Evolutionary conservation across 108 stramenopile species (phyloP).

Genomic region (Epipyxis sp.): DNA sequence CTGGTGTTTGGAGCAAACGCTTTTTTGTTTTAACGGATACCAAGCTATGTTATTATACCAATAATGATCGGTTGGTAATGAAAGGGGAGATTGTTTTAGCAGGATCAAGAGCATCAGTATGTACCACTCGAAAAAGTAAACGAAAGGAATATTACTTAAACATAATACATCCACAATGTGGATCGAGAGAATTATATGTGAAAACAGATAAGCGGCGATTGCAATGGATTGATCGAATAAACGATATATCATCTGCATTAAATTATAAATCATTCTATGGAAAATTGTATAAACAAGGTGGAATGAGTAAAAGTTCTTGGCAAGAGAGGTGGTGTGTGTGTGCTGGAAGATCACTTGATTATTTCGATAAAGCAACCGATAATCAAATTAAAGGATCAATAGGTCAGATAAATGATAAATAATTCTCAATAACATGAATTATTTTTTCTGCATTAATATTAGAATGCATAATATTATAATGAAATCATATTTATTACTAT

Average conservation of each 20-base stretch:
- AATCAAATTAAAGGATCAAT: slow-evolving; percentile 16
- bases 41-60: background rate
- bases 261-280: slow-evolving; percentile 1
- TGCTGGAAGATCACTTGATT: background rate
- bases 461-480: too few relatives aligned
- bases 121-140: background rate
- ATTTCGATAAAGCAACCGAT: slow-evolving; percentile 3
- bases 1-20: slow-evolving; percentile 27
- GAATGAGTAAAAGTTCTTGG: slow-evolving; percentile 9
- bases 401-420: too few relatives aligned
- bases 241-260: background rate
- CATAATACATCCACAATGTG: slow-evolving; percentile 31
- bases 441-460: too few relatives aligned
- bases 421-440: too few relatives aligned
- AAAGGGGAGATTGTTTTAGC: slow-evolving; percentile 33
- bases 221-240: slow-evolving; percentile 31
- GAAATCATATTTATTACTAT: too few relatives aligned
- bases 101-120: background rate
- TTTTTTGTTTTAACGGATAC: slow-evolving; percentile 26
- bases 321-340: slow-evolving; percentile 33
- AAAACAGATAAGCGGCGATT: slow-evolving; percentile 3
- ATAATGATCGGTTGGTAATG: background rate
- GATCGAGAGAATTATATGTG: slow-evolving; percentile 3
- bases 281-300: slow-evolving; percentile 15
- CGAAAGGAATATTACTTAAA: slow-evolving; percentile 26